phyloP scores from a whole-genome alignment of 176 grass and related monocot genomes.

The Carex scoparia region DNA sequence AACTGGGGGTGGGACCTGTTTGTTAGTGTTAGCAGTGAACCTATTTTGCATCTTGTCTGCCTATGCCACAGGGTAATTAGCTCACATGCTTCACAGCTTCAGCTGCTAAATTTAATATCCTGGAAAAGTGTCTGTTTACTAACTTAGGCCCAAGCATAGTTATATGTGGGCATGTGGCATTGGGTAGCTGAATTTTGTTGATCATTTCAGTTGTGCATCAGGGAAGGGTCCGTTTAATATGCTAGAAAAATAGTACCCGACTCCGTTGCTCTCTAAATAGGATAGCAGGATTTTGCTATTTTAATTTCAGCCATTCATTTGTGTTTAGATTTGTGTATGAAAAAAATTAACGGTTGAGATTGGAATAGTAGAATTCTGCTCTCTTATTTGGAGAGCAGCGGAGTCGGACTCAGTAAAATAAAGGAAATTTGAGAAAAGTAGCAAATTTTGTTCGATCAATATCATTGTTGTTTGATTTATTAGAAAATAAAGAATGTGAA shows the following conservation, averaged over 20 bases:
- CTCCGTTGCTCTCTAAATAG: no score
- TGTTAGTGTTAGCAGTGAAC: conserved; percentile 11
- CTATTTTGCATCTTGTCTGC: neutral
- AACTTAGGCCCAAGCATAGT: neutral
- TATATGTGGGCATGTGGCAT: no score
- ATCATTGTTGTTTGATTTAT: neutral
- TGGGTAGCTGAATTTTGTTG: neutral
- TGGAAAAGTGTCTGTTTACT: neutral
- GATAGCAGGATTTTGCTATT: no score
- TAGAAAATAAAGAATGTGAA: neutral
- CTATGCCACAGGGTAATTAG: neutral
- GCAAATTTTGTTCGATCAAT: neutral
- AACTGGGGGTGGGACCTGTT: neutral
- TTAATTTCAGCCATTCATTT: no score
- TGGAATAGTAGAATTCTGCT: no score
- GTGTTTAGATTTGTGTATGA: no score
- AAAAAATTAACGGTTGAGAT: no score
- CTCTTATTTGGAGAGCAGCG: no score
- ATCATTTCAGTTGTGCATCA: neutral
- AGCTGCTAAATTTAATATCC: conserved; percentile 2
- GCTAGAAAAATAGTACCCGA: neutral
- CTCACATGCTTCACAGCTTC: conserved; percentile 8
- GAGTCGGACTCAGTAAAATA: no score
- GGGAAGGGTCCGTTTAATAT: neutral
- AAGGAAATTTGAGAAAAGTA: neutral